Evolutionary conservation across 169 alveolate genomes (phyloP).

Genomic region (Eimeria praecox): DNA sequence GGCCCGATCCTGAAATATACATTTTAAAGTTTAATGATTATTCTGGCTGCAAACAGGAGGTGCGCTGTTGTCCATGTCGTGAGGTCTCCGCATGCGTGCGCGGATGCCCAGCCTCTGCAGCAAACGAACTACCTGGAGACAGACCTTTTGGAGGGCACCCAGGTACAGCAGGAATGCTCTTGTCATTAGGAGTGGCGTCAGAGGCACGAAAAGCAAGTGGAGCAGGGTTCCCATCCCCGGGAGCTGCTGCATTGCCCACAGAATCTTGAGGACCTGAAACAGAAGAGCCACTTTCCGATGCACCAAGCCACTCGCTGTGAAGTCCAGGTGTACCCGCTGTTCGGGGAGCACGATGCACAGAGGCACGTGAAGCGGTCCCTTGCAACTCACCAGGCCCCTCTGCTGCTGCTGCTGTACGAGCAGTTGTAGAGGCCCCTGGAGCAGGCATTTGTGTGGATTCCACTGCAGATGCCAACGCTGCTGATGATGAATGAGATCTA

Average conservation of each 20-base stretch:
- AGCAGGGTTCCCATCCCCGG: neutral
- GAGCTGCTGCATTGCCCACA: neutral
- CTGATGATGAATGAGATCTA: neutral
- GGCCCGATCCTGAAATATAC: too few relatives aligned
- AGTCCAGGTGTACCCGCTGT: neutral
- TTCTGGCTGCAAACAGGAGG: neutral
- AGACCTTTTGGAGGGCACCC: neutral
- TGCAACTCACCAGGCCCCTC: neutral
- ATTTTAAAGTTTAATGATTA: neutral
- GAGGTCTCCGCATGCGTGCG: too few relatives aligned
- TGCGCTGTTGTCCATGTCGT: neutral
- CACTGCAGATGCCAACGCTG: neutral
- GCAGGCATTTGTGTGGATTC: neutral
- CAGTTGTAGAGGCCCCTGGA: neutral
- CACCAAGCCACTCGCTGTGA: neutral
- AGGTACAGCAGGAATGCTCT: neutral
- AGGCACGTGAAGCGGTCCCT: neutral
- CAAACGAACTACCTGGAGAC: neutral
- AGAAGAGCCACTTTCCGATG: neutral
- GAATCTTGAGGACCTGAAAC: neutral
- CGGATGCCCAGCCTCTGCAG: neutral
- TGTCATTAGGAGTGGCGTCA: neutral
- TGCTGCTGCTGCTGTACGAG: slow-evolving; percentile 19
- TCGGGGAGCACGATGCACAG: neutral
- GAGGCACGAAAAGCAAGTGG: neutral